Conservation (phyloP, 164 flowering plant species). For the Chimonanthus praecox region DNA sequence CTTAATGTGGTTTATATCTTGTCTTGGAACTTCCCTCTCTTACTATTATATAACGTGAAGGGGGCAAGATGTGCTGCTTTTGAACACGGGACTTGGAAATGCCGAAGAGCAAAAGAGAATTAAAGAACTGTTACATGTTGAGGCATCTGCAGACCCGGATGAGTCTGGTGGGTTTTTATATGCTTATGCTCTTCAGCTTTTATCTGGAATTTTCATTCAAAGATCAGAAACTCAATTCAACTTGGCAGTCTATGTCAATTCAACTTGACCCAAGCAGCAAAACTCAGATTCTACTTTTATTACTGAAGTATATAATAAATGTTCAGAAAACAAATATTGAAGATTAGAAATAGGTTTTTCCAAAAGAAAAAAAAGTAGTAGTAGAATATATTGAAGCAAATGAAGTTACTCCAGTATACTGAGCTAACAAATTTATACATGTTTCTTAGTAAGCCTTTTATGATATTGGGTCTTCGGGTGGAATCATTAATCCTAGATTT, state of each 20-base stretch:
- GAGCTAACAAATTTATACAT: background rate
- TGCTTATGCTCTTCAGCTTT: constrained; percentile 1
- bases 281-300: background rate
- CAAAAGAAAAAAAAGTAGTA: no score
- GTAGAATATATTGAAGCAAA: background rate
- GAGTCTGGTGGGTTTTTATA: constrained; percentile 48
- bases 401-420: background rate
- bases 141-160: constrained; percentile 27
- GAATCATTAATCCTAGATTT: no score
- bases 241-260: background rate
- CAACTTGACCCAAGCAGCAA: background rate
- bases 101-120: constrained; percentile 60
- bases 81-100: constrained; percentile 69
- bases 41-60: constrained; percentile 27
- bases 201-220: background rate
- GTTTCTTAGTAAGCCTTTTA: no score
- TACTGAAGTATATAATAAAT: background rate
- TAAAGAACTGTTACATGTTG: constrained; percentile 55
- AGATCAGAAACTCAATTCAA: background rate
- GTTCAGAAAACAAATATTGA: no score
- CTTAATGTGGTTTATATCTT: background rate
- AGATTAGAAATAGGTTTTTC: no score
- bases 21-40: background rate
- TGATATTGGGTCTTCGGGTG: no score
- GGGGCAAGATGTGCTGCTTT: constrained; percentile 67